Evolutionary conservation across 2,329 filamentous ascomycete genomes (phyloP).

Genomic region (Furcasterigmium sp.): DNA sequence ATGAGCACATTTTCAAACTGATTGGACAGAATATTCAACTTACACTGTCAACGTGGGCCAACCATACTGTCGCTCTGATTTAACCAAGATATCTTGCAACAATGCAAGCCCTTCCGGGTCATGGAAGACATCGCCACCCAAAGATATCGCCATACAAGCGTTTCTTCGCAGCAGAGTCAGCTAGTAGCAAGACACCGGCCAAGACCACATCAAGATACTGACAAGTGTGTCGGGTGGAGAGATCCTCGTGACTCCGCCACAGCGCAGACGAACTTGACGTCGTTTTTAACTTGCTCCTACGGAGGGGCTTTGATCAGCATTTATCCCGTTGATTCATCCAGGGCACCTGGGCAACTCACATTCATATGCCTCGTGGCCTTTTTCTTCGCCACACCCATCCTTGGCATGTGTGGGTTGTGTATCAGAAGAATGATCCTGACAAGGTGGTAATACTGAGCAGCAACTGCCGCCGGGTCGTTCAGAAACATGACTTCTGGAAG

Average conservation of each 20-base stretch:
- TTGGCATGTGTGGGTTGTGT: conserved; percentile 17
- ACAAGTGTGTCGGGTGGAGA: conserved; percentile 17
- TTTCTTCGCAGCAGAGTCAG: not conserved
- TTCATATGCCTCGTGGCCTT: not conserved
- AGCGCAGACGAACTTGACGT: conserved; percentile 18
- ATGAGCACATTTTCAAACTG: not conserved
- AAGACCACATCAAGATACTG: too few species aligned
- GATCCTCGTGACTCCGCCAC: conserved; percentile 14
- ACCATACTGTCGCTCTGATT: not conserved
- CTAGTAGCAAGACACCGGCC: not conserved
- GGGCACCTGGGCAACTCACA: too few species aligned
- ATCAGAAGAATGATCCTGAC: conserved; percentile 18
- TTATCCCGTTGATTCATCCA: too few species aligned
- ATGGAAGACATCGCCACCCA: not conserved
- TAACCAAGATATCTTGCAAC: not conserved
- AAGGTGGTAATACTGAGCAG: conserved; percentile 21
- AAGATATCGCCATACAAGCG: not conserved
- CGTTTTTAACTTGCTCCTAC: conserved; percentile 15
- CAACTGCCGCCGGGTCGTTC: conserved; percentile 16
- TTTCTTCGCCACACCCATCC: conserved; percentile 13
- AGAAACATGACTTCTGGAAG: conserved; percentile 19
- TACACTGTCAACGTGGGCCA: not conserved
- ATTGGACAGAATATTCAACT: not conserved
- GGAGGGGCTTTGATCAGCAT: not conserved
- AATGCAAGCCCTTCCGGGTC: not conserved